Percentiles rank a stretch among this genome's conserved stretches.
Conservation (phyloP, 345 rosid species). For the Geranium brycei region DNA sequence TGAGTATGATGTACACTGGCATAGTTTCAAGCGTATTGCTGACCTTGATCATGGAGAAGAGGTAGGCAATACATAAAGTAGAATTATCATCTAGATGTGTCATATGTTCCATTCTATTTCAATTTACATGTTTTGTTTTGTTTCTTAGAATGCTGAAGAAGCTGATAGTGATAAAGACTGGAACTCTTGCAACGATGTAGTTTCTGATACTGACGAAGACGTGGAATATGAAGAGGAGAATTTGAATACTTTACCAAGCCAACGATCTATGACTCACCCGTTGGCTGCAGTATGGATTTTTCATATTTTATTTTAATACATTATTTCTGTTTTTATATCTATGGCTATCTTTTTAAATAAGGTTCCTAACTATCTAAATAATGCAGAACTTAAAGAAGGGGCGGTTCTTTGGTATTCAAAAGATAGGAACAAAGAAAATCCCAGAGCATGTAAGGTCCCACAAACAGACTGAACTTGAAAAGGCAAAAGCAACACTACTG, state of each 20-base stretch:
- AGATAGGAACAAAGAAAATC: slow-evolving; percentile 67
- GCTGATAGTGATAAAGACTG: slow-evolving; percentile 70
- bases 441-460: slow-evolving; percentile 85
- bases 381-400: slow-evolving; percentile 65
- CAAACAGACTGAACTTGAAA: slow-evolving; percentile 76
- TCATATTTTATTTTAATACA: slow-evolving; percentile 2
- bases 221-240: slow-evolving; percentile 41
- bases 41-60: slow-evolving; percentile 46
- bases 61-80: slow-evolving; percentile 20
- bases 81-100: slow-evolving; percentile 3
- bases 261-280: slow-evolving; percentile 22
- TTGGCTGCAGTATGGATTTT: slow-evolving; percentile 48
- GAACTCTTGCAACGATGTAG: slow-evolving; percentile 30
- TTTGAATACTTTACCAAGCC: slow-evolving; percentile 22
- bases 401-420: slow-evolving; percentile 68
- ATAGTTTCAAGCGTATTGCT: slow-evolving; percentile 73
- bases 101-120: neutral
- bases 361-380: slow-evolving; percentile 2
- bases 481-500: slow-evolving; percentile 70
- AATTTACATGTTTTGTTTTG: neutral
- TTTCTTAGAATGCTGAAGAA: slow-evolving; percentile 37
- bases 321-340: slow-evolving; percentile 7
- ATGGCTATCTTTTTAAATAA: neutral
- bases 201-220: slow-evolving; percentile 53
- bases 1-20: slow-evolving; percentile 84